A percentile compares a stretch with the other conserved stretches of the same genome.
phyloP scores from a whole-genome alignment of 805 yeast genomes.

The Ogataea minuta region DNA sequence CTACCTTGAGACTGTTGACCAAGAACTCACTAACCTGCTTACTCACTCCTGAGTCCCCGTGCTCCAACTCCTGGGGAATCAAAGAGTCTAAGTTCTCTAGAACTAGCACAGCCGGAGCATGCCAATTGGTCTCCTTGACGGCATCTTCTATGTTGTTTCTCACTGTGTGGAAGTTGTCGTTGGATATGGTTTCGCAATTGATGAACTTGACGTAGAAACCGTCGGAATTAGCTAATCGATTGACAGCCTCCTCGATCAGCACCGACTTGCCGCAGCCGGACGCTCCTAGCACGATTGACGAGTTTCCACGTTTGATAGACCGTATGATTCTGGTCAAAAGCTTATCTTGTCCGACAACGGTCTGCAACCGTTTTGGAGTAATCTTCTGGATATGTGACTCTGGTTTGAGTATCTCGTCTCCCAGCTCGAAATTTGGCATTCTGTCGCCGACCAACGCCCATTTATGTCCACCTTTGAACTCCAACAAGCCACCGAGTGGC shows the following conservation, averaged over 20 bases:
- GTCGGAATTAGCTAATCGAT: slow-evolving; percentile 35
- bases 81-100: slow-evolving; percentile 78
- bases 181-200: slow-evolving; percentile 53
- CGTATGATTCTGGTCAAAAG: slow-evolving; percentile 40
- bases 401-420: slow-evolving; percentile 46
- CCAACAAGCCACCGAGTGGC: slow-evolving; percentile 61
- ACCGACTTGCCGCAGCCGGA: slow-evolving; percentile 82
- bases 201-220: slow-evolving; percentile 50
- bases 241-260: slow-evolving; percentile 42
- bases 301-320: slow-evolving; percentile 41
- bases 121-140: slow-evolving; percentile 55
- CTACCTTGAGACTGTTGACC: slow-evolving; percentile 40
- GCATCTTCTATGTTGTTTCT: slow-evolving; percentile 45
- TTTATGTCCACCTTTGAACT: slow-evolving; percentile 38
- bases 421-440: slow-evolving; percentile 42
- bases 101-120: slow-evolving; percentile 69
- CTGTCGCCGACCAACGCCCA: slow-evolving; percentile 29
- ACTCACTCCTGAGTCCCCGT: slow-evolving; percentile 56
- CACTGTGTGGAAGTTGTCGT: slow-evolving; percentile 52
- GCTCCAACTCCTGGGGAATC: slow-evolving; percentile 61
- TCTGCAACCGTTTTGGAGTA: not conserved
- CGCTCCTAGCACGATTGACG: slow-evolving; percentile 66
- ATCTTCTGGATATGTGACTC: slow-evolving; percentile 37
- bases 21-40: slow-evolving; percentile 66
- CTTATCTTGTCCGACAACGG: slow-evolving; percentile 58